These are phyloP conservation scores for Singerocomus inundabilis DNA, from an alignment of 1,284 basidiomycete genomes.

Conservation along the genomic window DNA sequence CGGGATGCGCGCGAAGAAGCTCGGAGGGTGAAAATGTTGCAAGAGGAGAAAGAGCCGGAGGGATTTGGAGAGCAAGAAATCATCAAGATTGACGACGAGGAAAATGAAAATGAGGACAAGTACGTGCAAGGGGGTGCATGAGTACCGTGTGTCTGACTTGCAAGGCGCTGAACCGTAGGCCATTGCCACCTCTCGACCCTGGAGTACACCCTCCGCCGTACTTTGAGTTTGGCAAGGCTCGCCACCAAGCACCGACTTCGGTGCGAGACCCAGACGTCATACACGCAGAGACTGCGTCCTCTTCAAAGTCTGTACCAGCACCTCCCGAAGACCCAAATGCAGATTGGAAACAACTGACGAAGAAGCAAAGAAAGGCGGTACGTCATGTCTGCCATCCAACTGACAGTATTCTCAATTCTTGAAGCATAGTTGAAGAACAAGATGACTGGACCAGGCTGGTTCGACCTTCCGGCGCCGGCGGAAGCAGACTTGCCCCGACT, in stretches of 20 bases:
- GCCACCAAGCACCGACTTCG: conserved; percentile 43
- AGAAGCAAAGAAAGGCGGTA: conserved; percentile 69
- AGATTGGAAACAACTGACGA: conserved; percentile 61
- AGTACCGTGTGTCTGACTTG: conserved; percentile 10
- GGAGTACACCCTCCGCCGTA: conserved; percentile 61
- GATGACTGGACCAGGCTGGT: conserved; percentile 86
- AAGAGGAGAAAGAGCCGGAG: conserved; percentile 20
- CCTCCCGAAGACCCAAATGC: conserved; percentile 60
- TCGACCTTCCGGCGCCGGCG: conserved; percentile 84
- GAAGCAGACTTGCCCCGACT: conserved; percentile 81
- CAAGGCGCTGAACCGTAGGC: conserved; percentile 37
- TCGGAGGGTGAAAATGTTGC: conserved; percentile 23
- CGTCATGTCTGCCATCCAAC: conserved; percentile 1
- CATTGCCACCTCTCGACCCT: conserved; percentile 65
- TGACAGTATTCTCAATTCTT: not conserved
- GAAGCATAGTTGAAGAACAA: conserved; percentile 59
- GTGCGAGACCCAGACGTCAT: conserved; percentile 64
- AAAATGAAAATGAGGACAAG: conserved; percentile 38
- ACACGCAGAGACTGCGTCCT: conserved; percentile 45
- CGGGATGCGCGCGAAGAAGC: conserved; percentile 43
- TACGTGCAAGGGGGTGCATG: conserved; percentile 24
- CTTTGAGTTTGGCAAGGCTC: conserved; percentile 48
- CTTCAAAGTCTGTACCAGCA: conserved; percentile 46
- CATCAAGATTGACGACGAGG: conserved; percentile 41
- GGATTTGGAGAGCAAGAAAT: conserved; percentile 43